Evolutionary conservation across 2,329 filamentous ascomycete genomes (phyloP), one percentile per base, ranked within the genome.

Genomic region (Alternaria triticina): DNA sequence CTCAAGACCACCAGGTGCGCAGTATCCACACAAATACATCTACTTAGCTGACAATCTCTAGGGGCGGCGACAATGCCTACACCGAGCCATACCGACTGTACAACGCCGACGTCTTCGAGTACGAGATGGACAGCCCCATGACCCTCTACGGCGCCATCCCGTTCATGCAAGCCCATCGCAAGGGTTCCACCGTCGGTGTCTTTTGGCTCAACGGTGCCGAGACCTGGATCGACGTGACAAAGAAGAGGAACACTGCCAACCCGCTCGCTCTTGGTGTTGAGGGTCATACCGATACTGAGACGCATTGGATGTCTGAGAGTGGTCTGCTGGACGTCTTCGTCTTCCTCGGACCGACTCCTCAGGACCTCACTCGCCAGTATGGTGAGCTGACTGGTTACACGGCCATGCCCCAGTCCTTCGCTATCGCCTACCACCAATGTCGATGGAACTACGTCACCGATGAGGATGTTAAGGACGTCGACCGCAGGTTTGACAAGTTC

Each of bases 371-470:
- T 68, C 91, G 90, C 73, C 89, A 87, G 28, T 99, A 97, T 78
- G 90, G 90, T 66, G 93, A 97, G 78, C 88, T 99, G 49, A 99
- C 96, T 9, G 96, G 96, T 25, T 95, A 90, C 74, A 96, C 94
- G 28, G 90, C 94, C 64, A 88, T 99, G 80, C 96, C 96, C 2
- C 94, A 97, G 74, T 91, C 96, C 67, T 97, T 97, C 73, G 87
- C 95, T 2, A 89, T 99, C 70, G 96, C 89, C 12, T 97, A 98
- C 81, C 96, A 99, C 77, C 96, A 99, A 80, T 98, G 96, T 80
- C 91, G 96, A 72, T 99, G 96, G 96, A 99, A 99, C 82, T 99
- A 99, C 78, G 90, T 97, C 60, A 96, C 93, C 1, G 95, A 97
- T 73, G 94, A 97, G 68, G 96, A 99, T 81, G 94, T 99, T 62